phyloP scores from a whole-genome alignment of 1,284 basidiomycete genomes.

The Chalciporus sp. region DNA sequence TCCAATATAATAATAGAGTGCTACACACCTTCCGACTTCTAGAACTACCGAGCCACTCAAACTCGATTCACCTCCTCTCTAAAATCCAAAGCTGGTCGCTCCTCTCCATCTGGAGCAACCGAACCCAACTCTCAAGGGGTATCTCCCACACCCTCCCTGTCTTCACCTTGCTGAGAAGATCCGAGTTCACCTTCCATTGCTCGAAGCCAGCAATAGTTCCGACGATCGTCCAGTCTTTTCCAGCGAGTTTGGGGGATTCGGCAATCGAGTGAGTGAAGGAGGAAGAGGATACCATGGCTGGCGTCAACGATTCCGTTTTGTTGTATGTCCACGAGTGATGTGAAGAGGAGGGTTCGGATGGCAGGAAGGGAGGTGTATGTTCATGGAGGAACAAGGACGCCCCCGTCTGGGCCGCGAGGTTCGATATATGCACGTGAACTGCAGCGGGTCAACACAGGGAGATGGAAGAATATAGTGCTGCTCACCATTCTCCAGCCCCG shows the following conservation, averaged over 20 bases:
- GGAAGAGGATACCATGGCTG: constrained; percentile 39
- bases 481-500: constrained; percentile 38
- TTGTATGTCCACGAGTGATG: constrained; percentile 64
- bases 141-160: constrained; percentile 30
- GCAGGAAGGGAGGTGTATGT: constrained; percentile 51
- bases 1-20: neutral
- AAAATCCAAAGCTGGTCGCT: constrained; percentile 57
- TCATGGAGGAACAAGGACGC: constrained; percentile 87
- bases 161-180: constrained; percentile 17
- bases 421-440: constrained; percentile 77
- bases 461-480: neutral
- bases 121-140: constrained; percentile 23
- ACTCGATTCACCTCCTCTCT: constrained; percentile 25
- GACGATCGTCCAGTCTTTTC: constrained; percentile 43
- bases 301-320: constrained; percentile 71
- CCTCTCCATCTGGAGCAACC: constrained; percentile 44
- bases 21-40: neutral
- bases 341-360: constrained; percentile 1
- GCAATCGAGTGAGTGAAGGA: constrained; percentile 66
- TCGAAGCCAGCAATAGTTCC: constrained; percentile 51
- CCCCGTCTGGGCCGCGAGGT: constrained; percentile 88
- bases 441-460: neutral
- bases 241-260: constrained; percentile 34
- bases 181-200: constrained; percentile 43
- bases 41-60: neutral